Conservation (phyloP, 257 asterid species). For the Jaltomata sinuosa region DNA sequence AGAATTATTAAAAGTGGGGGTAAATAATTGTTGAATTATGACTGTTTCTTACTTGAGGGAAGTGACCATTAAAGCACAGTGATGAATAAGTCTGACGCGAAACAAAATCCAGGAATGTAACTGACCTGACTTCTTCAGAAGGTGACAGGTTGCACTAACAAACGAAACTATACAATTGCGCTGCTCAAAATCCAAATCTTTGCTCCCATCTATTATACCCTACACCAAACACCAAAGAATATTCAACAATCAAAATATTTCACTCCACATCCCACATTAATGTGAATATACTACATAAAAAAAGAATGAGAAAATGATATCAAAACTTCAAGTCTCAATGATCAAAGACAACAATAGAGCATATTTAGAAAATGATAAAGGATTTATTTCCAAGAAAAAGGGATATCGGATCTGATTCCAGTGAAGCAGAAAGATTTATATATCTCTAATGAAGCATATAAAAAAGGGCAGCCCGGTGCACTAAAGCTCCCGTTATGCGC, state of each 20-base stretch:
- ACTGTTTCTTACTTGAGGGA: neutral
- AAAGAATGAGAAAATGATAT: neutral
- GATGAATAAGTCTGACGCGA: neutral
- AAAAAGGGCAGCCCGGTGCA: too few relatives aligned
- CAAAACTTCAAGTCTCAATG: neutral
- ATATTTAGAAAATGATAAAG: neutral
- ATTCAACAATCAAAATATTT: constrained; percentile 4
- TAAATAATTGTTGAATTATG: neutral
- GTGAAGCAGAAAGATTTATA: neutral
- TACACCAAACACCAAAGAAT: constrained; percentile 1
- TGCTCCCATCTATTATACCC: constrained; percentile 34
- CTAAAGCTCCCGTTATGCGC: too few relatives aligned
- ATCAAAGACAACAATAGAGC: neutral
- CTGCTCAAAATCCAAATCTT: constrained; percentile 28
- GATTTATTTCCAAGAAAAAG: neutral
- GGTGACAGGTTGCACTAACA: constrained; percentile 59
- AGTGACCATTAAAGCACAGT: neutral
- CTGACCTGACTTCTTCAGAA: constrained; percentile 61
- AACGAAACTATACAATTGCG: constrained; percentile 36
- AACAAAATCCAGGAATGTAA: neutral
- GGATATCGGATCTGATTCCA: neutral
- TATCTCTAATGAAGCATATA: neutral
- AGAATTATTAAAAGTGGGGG: neutral
- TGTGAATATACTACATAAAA: neutral
- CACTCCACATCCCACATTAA: neutral